Percentiles rank a stretch among this genome's conserved stretches.
These are phyloP conservation scores for Fusarium praegraminearum DNA, from an alignment of 2,329 filamentous ascomycete genomes.

Conservation along the genomic window DNA sequence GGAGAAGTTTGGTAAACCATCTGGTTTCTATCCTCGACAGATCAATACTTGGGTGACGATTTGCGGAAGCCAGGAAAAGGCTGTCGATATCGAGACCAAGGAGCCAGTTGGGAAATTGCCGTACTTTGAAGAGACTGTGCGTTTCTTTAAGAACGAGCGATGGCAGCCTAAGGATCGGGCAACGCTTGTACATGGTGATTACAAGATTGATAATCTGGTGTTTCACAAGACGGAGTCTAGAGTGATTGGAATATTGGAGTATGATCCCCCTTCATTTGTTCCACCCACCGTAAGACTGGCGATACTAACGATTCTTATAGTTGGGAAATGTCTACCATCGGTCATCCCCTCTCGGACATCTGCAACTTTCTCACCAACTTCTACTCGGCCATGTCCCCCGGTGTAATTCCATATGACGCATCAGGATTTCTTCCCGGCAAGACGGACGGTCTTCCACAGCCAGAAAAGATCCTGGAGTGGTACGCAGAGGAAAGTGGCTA, in stretches of 20 bases:
- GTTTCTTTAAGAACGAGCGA: conserved; percentile 77
- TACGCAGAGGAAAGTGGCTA: conserved; percentile 71
- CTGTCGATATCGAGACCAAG: conserved; percentile 81
- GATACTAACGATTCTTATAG: conserved; percentile 51
- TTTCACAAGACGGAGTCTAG: conserved; percentile 90
- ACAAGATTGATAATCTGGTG: conserved; percentile 92
- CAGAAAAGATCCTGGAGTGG: conserved; percentile 57
- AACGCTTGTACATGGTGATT: conserved; percentile 92
- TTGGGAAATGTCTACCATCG: conserved; percentile 98
- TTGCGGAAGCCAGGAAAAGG: conserved; percentile 79
- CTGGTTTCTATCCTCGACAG: conserved; percentile 88
- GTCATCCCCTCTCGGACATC: conserved; percentile 93
- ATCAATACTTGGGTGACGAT: conserved; percentile 85
- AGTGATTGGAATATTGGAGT: conserved; percentile 94
- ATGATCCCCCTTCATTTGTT: conserved; percentile 48
- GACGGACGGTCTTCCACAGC: conserved; percentile 71
- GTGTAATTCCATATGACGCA: conserved; percentile 47
- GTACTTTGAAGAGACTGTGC: conserved; percentile 82
- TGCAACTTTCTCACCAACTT: conserved; percentile 74
- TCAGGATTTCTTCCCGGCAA: conserved; percentile 70
- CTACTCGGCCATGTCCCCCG: conserved; percentile 51
- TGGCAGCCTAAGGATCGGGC: conserved; percentile 82
- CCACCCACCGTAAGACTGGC: background rate
- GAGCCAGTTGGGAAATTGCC: conserved; percentile 84
- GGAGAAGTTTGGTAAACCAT: conserved; percentile 76